Conservation (phyloP, 2,329 filamentous ascomycete species). For the Aureobasidium mangrovei region DNA sequence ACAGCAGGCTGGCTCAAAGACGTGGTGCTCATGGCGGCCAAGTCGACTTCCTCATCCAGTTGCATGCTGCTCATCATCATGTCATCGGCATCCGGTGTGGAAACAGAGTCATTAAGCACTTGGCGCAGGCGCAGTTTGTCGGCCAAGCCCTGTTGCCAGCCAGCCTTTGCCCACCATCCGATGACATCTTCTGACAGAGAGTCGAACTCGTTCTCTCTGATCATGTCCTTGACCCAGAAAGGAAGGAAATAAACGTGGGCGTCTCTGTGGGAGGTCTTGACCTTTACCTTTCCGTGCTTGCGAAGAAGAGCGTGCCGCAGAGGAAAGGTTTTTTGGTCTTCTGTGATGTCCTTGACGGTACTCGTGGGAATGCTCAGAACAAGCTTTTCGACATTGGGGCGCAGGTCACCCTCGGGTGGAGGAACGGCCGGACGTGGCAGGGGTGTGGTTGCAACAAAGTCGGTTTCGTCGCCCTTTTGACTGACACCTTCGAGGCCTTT, state of each 20-base stretch:
- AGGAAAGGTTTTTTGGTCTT: slow-evolving; percentile 63
- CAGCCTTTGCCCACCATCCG: slow-evolving; percentile 91
- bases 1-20: slow-evolving; percentile 8
- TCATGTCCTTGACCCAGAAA: slow-evolving; percentile 79
- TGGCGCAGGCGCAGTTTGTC: slow-evolving; percentile 67
- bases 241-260: slow-evolving; percentile 94
- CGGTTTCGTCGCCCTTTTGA: slow-evolving; percentile 84
- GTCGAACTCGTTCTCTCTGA: slow-evolving; percentile 73
- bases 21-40: slow-evolving; percentile 17
- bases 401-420: slow-evolving; percentile 54
- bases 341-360: slow-evolving; percentile 73
- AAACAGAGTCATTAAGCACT: slow-evolving; percentile 46
- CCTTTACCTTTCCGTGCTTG: slow-evolving; percentile 64
- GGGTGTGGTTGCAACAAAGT: slow-evolving; percentile 75
- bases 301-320: slow-evolving; percentile 68
- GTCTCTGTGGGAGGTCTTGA: slow-evolving; percentile 78
- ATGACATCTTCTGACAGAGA: slow-evolving; percentile 86
- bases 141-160: slow-evolving; percentile 75
- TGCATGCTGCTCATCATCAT: slow-evolving; percentile 21
- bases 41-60: slow-evolving; percentile 19
- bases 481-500: slow-evolving; percentile 56
- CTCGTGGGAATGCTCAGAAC: slow-evolving; percentile 85
- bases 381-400: slow-evolving; percentile 63
- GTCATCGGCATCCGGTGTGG: slow-evolving; percentile 21
- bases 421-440: slow-evolving; percentile 50